Evolutionary conservation across 2,329 filamentous ascomycete genomes (phyloP).

Genomic region (Remersonia thermophila): DNA sequence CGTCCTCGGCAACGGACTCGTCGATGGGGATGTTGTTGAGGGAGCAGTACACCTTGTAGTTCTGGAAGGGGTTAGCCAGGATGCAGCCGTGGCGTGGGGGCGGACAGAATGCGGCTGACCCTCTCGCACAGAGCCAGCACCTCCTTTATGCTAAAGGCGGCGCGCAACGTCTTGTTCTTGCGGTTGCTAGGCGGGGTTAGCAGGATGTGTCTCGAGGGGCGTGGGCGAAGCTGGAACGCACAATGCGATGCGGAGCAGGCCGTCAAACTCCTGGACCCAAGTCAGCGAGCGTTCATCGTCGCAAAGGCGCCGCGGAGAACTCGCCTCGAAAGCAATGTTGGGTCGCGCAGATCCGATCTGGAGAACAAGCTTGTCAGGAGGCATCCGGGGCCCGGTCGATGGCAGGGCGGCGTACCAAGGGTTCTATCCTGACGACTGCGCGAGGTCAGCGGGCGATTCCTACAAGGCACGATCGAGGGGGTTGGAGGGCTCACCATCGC

Average conservation of each 20-base stretch:
- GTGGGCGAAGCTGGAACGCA: slow-evolving; percentile 19
- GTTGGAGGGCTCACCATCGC: slow-evolving; percentile 52
- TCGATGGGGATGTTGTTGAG: slow-evolving; percentile 72
- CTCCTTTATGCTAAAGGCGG: slow-evolving; percentile 68
- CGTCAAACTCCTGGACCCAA: slow-evolving; percentile 71
- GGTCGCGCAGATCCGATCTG: slow-evolving; percentile 62
- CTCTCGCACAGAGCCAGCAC: slow-evolving; percentile 69
- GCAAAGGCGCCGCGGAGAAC: not conserved
- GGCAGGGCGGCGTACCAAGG: slow-evolving; percentile 7
- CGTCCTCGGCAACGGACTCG: slow-evolving; percentile 43
- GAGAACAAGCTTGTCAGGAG: slow-evolving; percentile 24
- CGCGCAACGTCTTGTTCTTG: slow-evolving; percentile 82
- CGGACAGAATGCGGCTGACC: slow-evolving; percentile 3
- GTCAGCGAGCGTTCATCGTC: not conserved
- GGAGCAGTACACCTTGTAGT: slow-evolving; percentile 83
- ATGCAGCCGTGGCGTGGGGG: not conserved
- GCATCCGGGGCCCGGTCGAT: too few relatives aligned
- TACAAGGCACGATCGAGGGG: too few relatives aligned
- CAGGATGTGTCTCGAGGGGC: slow-evolving; percentile 19
- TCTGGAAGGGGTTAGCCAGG: slow-evolving; percentile 28
- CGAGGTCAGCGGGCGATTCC: slow-evolving; percentile 4
- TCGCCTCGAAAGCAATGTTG: slow-evolving; percentile 62
- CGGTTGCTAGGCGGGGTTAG: slow-evolving; percentile 34
- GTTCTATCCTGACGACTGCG: slow-evolving; percentile 18
- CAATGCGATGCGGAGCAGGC: slow-evolving; percentile 70